Base-by-base conservation (phyloP, 768 basidiomycete genomes). In the Coprinopsis sp. region DNA sequence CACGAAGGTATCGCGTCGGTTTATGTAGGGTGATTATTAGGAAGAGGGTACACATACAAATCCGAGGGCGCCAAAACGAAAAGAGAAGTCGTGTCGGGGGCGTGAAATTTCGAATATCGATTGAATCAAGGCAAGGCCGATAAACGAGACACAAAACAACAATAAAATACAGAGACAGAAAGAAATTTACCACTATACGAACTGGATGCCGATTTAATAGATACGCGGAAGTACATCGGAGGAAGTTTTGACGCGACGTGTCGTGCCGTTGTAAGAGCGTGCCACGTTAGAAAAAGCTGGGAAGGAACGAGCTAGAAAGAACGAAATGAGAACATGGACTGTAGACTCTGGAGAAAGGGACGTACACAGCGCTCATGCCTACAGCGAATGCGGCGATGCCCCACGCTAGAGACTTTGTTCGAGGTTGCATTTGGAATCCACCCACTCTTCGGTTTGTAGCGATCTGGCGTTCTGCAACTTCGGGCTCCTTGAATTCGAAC, bases 341-440 rank as follows among this genome's bases (percentile, higher is more conserved):
- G 11, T 36, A n/a, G 30, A 29, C 3, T 29, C 31, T 12, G 5
- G 25, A 49, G 4, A 29, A 29, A 42, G 38, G 45, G 43, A 81
- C 85, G 68, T 57, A 91, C 88, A 86, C 76, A 51, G 88, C 90
- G 40, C 87, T 78, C 62, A 87, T 69, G 23, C 90, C 90, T 40
- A 91, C 70, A 29, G 87, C 88, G 64, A 95, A 94, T 16, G 86
- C 85, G 29, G 87, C 74, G 16, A 86, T 71, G 29, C 91, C 91
- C 90, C 90, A 93, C 2, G 84, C 87, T 44, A 84, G 71, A 28
- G 82, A 81, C 65, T 85, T 87, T 55, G 79, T 77, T 58, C 79
- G 76, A 10, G 90, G 82, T 53, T 82, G 76, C 52, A 83, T 59
- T 37, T 70, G 59, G 62, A 77, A 77, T 49, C 78, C 62, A 24